A percentile compares a stretch with the other conserved stretches of the same genome.
phyloP scores from a whole-genome alignment of 2,329 filamentous ascomycete genomes.

The Sordariomycetes sp. region DNA sequence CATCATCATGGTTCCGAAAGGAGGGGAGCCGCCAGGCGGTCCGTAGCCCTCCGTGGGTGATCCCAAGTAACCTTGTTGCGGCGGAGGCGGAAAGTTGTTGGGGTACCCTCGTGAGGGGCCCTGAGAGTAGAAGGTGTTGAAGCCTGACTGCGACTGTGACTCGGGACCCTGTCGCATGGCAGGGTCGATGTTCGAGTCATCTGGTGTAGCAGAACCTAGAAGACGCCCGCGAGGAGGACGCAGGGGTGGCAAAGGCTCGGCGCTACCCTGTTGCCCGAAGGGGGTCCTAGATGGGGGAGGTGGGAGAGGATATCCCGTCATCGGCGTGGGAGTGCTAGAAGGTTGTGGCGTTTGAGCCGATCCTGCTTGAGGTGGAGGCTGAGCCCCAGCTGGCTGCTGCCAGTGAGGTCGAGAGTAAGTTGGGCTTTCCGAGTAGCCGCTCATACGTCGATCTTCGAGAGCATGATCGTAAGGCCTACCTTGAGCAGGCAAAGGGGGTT shows the following conservation, averaged over 20 bases:
- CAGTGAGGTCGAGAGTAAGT: constrained; percentile 23
- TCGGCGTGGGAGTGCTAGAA: background rate
- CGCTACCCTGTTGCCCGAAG: constrained; percentile 22
- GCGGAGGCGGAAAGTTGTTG: constrained; percentile 18
- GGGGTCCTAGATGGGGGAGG: constrained; percentile 18
- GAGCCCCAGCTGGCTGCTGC: constrained; percentile 12
- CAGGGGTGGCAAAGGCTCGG: constrained; percentile 27
- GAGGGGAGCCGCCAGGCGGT: constrained; percentile 18
- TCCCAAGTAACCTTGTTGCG: too few species aligned
- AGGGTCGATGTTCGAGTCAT: constrained; percentile 21
- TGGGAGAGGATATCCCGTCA: constrained; percentile 6
- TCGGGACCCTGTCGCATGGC: constrained; percentile 19
- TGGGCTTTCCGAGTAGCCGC: constrained; percentile 18
- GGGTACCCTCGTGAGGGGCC: constrained; percentile 19
- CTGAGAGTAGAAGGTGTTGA: constrained; percentile 20
- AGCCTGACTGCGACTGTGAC: constrained; percentile 12
- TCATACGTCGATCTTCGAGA: constrained; percentile 20
- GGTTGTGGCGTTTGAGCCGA: constrained; percentile 8
- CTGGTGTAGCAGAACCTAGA: constrained; percentile 22
- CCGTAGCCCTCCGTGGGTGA: constrained; percentile 21
- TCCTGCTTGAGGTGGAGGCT: constrained; percentile 10
- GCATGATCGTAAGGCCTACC: constrained; percentile 20
- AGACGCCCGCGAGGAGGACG: constrained; percentile 25
- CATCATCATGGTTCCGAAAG: constrained; percentile 18
- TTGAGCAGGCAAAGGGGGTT: constrained; percentile 14